phyloP scores from a whole-genome alignment of 2,329 filamentous ascomycete species.

The Colletotrichum incanum region DNA sequence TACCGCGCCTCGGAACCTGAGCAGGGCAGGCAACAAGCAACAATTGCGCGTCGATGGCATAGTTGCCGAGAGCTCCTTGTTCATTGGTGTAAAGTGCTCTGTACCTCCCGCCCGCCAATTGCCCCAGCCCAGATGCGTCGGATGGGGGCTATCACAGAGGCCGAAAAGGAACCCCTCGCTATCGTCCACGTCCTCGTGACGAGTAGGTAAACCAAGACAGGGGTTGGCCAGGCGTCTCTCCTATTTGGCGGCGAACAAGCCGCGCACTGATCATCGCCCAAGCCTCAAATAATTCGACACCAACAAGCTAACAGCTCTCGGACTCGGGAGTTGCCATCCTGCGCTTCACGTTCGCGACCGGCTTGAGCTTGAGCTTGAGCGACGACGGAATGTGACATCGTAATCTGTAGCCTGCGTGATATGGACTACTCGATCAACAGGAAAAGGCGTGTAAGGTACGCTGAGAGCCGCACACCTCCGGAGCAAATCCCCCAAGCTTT shows the following conservation, averaged over 20 bases:
- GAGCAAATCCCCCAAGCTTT: background rate
- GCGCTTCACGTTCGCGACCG: background rate
- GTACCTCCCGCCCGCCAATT: background rate
- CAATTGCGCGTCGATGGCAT: background rate
- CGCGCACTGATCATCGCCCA: background rate
- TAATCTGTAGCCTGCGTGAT: background rate
- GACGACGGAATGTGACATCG: background rate
- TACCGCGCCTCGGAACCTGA: constrained; percentile 12
- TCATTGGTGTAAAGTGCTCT: constrained; percentile 4
- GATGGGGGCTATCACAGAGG: background rate
- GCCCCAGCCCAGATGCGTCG: background rate
- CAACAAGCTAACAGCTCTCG: background rate
- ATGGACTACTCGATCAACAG: background rate
- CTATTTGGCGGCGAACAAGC: background rate
- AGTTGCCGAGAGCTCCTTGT: background rate
- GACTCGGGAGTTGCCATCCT: background rate
- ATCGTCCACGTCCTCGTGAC: background rate
- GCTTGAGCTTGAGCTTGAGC: background rate
- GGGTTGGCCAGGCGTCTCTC: background rate
- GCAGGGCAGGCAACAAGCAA: background rate
- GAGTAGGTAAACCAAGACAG: background rate
- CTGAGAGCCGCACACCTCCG: background rate
- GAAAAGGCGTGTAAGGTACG: background rate
- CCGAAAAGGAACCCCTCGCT: background rate
- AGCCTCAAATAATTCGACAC: background rate